Conservation (phyloP, 352 stramenopile genomes). For the Pythium insidiosum region DNA sequence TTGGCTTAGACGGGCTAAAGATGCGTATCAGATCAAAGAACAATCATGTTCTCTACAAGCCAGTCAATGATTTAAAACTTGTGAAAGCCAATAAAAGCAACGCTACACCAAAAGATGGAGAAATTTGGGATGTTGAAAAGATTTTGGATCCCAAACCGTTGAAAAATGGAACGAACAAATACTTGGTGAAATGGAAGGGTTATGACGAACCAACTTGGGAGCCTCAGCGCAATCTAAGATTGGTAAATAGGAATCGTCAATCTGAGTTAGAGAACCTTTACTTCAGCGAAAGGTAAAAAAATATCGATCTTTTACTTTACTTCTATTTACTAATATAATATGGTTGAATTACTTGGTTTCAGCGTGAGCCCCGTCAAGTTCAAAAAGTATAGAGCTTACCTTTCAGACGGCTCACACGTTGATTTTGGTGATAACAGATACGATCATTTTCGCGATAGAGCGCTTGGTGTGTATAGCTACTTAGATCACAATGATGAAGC, state of each 20-base stretch:
- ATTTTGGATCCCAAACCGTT: constrained; percentile 5
- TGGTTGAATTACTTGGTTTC: no score
- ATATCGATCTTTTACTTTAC: no score
- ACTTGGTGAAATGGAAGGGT: constrained; percentile 6
- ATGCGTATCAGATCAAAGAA: not conserved
- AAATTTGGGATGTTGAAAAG: constrained; percentile 7
- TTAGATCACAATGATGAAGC: no score
- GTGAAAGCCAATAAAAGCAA: not conserved
- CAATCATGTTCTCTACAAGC: constrained; percentile 10
- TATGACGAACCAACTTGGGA: constrained; percentile 5
- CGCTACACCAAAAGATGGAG: not conserved
- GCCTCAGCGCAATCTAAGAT: constrained; percentile 6
- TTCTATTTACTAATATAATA: no score
- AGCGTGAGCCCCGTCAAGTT: no score
- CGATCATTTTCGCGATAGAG: no score
- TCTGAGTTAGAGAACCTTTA: not conserved
- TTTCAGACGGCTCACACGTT: no score
- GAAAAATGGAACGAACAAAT: constrained; percentile 11
- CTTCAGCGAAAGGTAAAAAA: no score
- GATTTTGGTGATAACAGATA: no score
- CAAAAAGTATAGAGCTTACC: no score
- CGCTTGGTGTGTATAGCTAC: no score
- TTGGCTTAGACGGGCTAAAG: constrained; percentile 6
- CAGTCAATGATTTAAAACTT: constrained; percentile 9
- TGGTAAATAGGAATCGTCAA: constrained; percentile 8